Base-by-base conservation (phyloP, 352 stramenopile genomes). In the Pythium utonaiense region DNA sequence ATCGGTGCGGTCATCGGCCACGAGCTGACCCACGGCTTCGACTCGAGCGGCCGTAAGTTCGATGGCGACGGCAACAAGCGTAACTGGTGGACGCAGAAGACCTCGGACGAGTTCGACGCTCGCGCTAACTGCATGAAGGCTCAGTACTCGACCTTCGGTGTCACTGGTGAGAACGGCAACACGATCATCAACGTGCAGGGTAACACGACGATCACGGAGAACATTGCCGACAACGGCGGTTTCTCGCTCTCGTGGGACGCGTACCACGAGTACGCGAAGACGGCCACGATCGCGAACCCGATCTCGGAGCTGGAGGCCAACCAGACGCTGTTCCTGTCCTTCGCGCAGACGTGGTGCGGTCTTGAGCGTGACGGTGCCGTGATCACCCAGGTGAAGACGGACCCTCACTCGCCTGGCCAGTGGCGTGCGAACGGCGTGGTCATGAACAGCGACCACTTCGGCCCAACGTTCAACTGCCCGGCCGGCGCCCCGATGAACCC, bases 1-100 rank as follows among this genome's bases (percentile, higher is more conserved):
- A 96, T 98, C 61, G 91, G 92, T 28, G 88, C 91, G 22, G 86
- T 98, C 34, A 88, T 97, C 13, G 95, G 91, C 0, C 95, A 98
- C 67, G 95, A 98, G 71, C 96, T 98, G 66, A 97, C 89, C 12
- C 95, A 98, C 61, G 95, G 91, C 1, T 98, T 98, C 60, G 95
- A 98, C 69, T 87, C 93, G 48, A 86, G 93, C 64, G 94, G 93
- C 50, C 74, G 83, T 8, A 86, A 94, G 48, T 97, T 85, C 57
- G 80, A 93, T 55, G 86, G 67, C 27, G 68, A 89, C 40, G 95
- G 95, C 21, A 97, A 96, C 57, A 83, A 96, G 74, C 78, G 91
- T 14, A 78, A 91, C 69, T 98, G 95, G 92, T 98, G 95, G 93
- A 96, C 85, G 1, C 47, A 78, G 21, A 64, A 74, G 22, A 96